Evolutionary conservation across 2,329 filamentous ascomycete species (phyloP), one percentile per base, ranked within the genome.

Genomic region (Ascosphaera apis): DNA sequence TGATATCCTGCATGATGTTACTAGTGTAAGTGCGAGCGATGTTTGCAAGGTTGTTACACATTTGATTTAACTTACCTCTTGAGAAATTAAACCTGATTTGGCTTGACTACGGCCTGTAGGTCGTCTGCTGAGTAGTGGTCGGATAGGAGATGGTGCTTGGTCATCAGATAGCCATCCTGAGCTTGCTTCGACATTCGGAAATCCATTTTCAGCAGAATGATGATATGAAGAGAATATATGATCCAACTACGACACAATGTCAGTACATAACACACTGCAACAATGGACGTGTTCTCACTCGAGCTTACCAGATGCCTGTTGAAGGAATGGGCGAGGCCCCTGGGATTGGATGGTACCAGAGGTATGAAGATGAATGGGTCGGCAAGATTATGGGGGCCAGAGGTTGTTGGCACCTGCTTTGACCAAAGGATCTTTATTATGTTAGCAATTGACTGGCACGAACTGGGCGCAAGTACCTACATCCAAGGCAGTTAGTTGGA

Each of bases 171-270:
- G 42, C 46, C 48, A 53, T 8, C 50, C 49, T 16, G 61, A 56
- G 15, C 55, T 56, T 25, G 80, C 74, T 40, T 91, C 78, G 0
- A 86, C 53, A 42, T 88, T 78, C 3, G 72, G 65, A 41, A 83
- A 76, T 0, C 76, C 80, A 49, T 86, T 72, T 1, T 65, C 60
- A 3, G 67, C 62, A 39, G 75, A 67, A 47, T 95, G 83, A 58
- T 74, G 80, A 53, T 95, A 84, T 0, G 80, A 86, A 39, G 95
- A 73, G 50, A 83, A 81, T 44, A 95, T 76, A 43, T 79, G 71
- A 40, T 95, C 82, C 32, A 15, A 28, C 19, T 37, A 18, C 31
- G 27, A 13, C 15, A 8, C 12, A 13, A 30, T 2, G 23, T 16
- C n/a, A 18, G 16, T 16, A 23, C 19, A 15, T 19, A 28, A n/a